Evolutionary conservation across 768 basidiomycete genomes (phyloP), one percentile per base, ranked within the genome.

Genomic region (Phallus indusiatus): DNA sequence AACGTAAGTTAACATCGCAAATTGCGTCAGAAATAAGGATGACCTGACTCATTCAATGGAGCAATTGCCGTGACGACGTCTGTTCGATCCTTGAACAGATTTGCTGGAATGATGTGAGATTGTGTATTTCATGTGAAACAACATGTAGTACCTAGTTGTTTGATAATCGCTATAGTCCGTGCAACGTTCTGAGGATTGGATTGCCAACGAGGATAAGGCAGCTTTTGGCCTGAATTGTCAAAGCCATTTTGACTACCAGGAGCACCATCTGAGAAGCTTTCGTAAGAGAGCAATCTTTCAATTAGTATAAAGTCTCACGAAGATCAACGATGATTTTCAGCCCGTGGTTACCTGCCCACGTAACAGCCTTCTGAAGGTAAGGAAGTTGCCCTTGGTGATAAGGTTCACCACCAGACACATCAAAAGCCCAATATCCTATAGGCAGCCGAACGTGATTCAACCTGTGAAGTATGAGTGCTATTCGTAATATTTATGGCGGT

Each of bases 361-460:
- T 68, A 49, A 88, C 77, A 8, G 88, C 88, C 46, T 82, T 78
- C 61, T 74, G 63, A 20, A 91, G 73, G 71, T 86, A 90, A 18
- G 82, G 77, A 35, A 87, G 73, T 68, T 90, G 89, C 12, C 89
- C 89, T 70, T 82, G 79, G 60, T 89, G 81, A 68, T 79, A 91
- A 7, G 90, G 91, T 65, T 92, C 86, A 5, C 88, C 88, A 12
- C 76, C 75, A 20, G 80, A 78, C 36, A 91, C 82, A 60, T 94
- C 90, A 65, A 85, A 91, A 1, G 88, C 90, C 90, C 90, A 94
- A 70, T 89, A 95, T 12, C 91, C 93, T 48, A 94, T 88, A 14
- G 90, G 90, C 37, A 92, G 66, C 50, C 90, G 82, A 58, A 92
- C 85, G 69, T 90, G 88, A 67, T 90, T 92, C 55, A 91, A 74